Evolutionary conservation across 2,329 filamentous ascomycete genomes (phyloP), one percentile per base, ranked within the genome.

Genomic region (Cytospora mali): DNA sequence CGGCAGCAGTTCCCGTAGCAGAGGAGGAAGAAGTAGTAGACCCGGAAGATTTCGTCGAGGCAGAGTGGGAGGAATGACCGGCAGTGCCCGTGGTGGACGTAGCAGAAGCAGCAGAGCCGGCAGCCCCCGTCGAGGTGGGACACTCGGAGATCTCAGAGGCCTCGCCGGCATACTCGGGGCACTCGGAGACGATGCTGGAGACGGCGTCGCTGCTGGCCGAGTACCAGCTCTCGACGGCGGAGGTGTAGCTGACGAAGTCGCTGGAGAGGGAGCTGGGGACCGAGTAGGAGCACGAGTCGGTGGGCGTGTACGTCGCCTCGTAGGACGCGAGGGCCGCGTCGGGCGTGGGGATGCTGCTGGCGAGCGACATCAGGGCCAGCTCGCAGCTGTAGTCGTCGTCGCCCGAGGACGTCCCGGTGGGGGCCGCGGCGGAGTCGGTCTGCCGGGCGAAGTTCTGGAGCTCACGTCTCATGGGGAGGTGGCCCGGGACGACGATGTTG

Each of bases 241-340:
- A 59, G 42, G 65, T 62, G 64, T 73, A 74, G 61, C 54, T 62
- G 13, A 54, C 51, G 53, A 65, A 66, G 9, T 62, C 68, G 35
- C 61, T 52, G 39, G 61, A 48, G 54, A 75, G 28, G 9, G 64
- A 64, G 28, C 66, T 23, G 9, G 72, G 72, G 35, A 71, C 2
- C 16, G 67, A 66, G 65, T 67, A 14, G 33, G 25, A 48, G 70
- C 73, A 75, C 18, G 61, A 29, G 66, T 74, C 68, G 16, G 67
- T 67, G 33, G 58, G n/a, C 25, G 64, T 31, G 39, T 61, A n/a
- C 7, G 68, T 62, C 35, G n/a, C 46, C 64, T 66, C 64, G 56
- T 62, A 73, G 1, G 57, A 61, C 7, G 59, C 3, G 9, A 74
- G 13, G 33, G 56, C 70, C 11, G 68, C 48, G 6, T 69, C 68